phyloP scores from a whole-genome alignment of 768 basidiomycete genomes.

The Calocybe indica region DNA sequence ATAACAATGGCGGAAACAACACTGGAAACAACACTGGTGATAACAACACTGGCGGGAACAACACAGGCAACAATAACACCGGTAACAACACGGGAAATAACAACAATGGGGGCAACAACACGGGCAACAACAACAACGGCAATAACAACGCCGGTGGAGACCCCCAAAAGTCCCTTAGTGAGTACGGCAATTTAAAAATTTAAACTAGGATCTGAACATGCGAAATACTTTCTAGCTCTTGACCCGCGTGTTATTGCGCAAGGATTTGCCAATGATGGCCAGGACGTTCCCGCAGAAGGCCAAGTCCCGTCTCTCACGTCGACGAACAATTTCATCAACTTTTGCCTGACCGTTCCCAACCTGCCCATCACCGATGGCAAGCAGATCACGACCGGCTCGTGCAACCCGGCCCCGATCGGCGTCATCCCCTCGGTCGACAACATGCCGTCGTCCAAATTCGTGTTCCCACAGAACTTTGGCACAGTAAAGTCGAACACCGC shows the following conservation, averaged over 20 bases:
- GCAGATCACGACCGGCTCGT: constrained; percentile 19
- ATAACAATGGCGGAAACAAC: background rate
- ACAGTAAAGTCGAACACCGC: constrained; percentile 32
- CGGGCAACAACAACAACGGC: constrained; percentile 1
- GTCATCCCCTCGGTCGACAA: constrained; percentile 35
- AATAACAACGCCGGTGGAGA: constrained; percentile 14
- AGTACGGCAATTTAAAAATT: constrained; percentile 4
- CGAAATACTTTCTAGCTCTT: constrained; percentile 10
- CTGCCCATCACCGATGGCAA: constrained; percentile 51
- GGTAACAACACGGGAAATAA: constrained; percentile 8
- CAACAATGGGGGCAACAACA: constrained; percentile 5
- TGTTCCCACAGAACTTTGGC: constrained; percentile 27
- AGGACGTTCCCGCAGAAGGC: constrained; percentile 23
- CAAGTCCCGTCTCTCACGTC: constrained; percentile 39
- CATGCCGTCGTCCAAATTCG: constrained; percentile 35
- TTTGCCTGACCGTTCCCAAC: constrained; percentile 34
- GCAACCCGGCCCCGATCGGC: constrained; percentile 29
- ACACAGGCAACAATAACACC: constrained; percentile 4
- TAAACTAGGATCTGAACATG: background rate
- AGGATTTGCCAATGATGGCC: constrained; percentile 22
- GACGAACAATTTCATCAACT: constrained; percentile 48
- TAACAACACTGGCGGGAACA: background rate
- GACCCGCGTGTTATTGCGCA: constrained; percentile 20
- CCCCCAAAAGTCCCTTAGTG: constrained; percentile 34
- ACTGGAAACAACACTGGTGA: constrained; percentile 1